phyloP scores from a whole-genome alignment of 306 rosid species.

The Trifolium repens region DNA sequence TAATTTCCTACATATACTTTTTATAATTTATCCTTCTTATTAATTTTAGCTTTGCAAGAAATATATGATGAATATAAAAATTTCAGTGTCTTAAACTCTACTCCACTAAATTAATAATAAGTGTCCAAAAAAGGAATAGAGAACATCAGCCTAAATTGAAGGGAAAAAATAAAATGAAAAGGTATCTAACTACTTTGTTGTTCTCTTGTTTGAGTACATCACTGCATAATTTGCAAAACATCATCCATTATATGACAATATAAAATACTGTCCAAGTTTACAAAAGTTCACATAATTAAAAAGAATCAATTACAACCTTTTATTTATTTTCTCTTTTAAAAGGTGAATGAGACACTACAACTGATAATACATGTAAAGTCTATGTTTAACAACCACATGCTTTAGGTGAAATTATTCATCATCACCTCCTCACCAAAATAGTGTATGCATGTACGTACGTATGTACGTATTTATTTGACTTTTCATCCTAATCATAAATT shows the following conservation, averaged over 20 bases:
- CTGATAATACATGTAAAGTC: conserved; percentile 56
- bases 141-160: conserved; percentile 22
- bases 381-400: conserved; percentile 60
- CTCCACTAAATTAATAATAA: conserved; percentile 45
- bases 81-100: conserved; percentile 40
- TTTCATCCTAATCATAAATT: conserved; percentile 33
- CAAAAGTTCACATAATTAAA: conserved; percentile 46
- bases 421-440: conserved; percentile 48
- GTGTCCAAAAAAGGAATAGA: conserved; percentile 7
- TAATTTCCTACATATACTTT: too few relatives aligned
- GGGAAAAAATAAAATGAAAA: conserved; percentile 38
- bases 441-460: conserved; percentile 6
- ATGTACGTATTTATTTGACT: conserved; percentile 42
- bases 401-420: conserved; percentile 56
- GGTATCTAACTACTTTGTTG: conserved; percentile 37
- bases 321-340: conserved; percentile 37
- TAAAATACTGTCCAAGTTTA: conserved; percentile 46
- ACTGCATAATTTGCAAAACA: conserved; percentile 46
- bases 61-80: neutral
- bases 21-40: too few relatives aligned
- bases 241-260: conserved; percentile 45
- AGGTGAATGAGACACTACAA: conserved; percentile 58
- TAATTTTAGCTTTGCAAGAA: neutral
- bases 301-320: conserved; percentile 44
- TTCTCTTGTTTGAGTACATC: conserved; percentile 49